Base-by-base conservation (phyloP, 768 basidiomycete genomes). In the Mycena sanguinolenta region DNA sequence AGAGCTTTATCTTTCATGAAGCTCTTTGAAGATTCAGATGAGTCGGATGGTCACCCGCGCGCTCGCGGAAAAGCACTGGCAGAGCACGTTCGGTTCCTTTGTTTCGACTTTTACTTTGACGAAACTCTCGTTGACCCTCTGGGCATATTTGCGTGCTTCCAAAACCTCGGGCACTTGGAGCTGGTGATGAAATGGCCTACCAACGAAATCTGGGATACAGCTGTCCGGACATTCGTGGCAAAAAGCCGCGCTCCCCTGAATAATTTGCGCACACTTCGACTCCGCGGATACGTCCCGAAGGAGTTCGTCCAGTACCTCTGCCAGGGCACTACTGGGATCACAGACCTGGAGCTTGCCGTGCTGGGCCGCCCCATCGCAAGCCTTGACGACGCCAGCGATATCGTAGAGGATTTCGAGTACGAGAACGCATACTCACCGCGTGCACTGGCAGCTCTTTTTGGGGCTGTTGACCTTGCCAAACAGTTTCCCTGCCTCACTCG, bases 221-320 rank as follows among this genome's bases (percentile, higher is more conserved):
- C 17, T 17, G 50, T 27, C 25, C 27, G 27, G 27, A 27, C 27
- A 25, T 27, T 28, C 7, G 13, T 52, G 13, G 50, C 50, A 16
- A 28, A 28, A 28, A 28, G 27, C 27, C 50, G 17, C 14, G 2
- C 50, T 17, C 50, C 50, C 13, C 50, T 52, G 50, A 27, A 12
- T 5, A 52, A 52, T 27, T 27, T 52, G 50, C 50, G 50, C 27
- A 52, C 50, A 8, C 27, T 52, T 52, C 50, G 50, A 13, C 50
- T 52, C 25, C 50, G 50, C 50, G 50, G 50, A 27, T 52, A 52
- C n/a, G n/a, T n/a, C n/a, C n/a, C n/a, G n/a, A n/a, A n/a, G n/a
- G n/a, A n/a, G n/a, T n/a, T n/a, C n/a, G 50, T 52, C 3, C 50
- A 16, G 50, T 52, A 52, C 50, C 8, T 52, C 50, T 27, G 50